These are phyloP conservation scores for Lathyrus oleraceus DNA, from an alignment of 306 rosid genomes.

Conservation along the genomic window DNA sequence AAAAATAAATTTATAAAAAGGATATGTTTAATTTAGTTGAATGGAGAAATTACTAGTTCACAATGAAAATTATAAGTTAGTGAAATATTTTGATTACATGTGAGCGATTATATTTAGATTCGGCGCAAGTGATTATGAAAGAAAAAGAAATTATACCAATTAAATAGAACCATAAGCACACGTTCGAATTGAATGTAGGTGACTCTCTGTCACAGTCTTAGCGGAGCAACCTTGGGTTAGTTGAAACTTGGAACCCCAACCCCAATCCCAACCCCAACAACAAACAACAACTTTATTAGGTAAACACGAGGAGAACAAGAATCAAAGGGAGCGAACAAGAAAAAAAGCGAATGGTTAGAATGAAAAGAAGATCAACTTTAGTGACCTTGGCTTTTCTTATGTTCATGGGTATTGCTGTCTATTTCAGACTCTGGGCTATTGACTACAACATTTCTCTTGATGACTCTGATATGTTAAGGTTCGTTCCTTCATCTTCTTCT, in stretches of 20 bases:
- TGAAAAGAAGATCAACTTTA: slow-evolving; percentile 33
- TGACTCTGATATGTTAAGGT: slow-evolving; percentile 70
- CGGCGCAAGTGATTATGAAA: too few relatives aligned
- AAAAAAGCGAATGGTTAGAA: slow-evolving; percentile 37
- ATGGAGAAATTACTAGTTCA: too few relatives aligned
- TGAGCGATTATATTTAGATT: too few relatives aligned
- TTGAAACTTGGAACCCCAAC: too few relatives aligned
- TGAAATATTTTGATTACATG: too few relatives aligned
- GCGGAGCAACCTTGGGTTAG: too few relatives aligned
- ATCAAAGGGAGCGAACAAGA: not conserved
- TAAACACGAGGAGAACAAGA: not conserved
- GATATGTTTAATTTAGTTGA: too few relatives aligned
- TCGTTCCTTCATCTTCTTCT: not conserved
- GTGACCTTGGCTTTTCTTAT: slow-evolving; percentile 47
- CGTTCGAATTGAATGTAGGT: not conserved
- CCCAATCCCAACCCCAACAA: not conserved
- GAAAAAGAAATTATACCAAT: too few relatives aligned
- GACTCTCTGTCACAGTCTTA: slow-evolving; percentile 11
- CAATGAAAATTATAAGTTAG: too few relatives aligned
- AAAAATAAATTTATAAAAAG: too few relatives aligned
- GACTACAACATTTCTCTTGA: slow-evolving; percentile 56
- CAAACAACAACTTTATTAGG: not conserved
- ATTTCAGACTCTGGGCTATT: slow-evolving; percentile 72
- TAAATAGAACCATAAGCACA: too few relatives aligned
- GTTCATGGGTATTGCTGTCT: slow-evolving; percentile 67